Evolutionary conservation across 73 alveolate species (phyloP).

Genomic region (Paramecium caudatum): DNA sequence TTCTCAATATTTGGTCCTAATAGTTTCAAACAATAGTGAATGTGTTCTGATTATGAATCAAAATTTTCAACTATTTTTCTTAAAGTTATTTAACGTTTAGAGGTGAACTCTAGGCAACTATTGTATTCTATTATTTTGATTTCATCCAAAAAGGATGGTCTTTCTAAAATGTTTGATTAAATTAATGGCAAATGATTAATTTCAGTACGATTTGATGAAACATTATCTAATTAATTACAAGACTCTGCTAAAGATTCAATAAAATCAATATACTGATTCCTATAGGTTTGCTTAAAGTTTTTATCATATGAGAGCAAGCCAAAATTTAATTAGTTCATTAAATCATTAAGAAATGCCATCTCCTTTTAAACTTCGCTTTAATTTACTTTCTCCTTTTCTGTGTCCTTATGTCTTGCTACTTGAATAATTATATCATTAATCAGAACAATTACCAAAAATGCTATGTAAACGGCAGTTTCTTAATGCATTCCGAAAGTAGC

Average conservation of each 20-base stretch:
- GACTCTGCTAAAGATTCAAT: background rate
- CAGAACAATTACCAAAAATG: background rate
- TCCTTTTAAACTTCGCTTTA: background rate
- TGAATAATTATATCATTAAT: background rate
- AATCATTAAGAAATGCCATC: background rate
- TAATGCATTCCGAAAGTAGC: background rate
- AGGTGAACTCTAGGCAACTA: background rate
- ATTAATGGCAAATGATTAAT: background rate
- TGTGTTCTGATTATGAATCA: background rate
- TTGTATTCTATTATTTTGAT: background rate
- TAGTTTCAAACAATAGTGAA: background rate
- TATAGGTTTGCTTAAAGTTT: background rate
- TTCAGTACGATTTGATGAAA: background rate
- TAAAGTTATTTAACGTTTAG: background rate
- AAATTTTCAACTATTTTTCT: background rate
- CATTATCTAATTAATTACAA: background rate
- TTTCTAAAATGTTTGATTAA: background rate
- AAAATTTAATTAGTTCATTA: background rate
- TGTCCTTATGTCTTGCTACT: background rate
- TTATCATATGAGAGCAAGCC: slow-evolving; percentile 21
- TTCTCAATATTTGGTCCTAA: background rate
- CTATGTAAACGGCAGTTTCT: background rate
- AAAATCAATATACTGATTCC: background rate
- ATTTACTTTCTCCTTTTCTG: background rate
- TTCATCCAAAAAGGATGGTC: slow-evolving; percentile 21